Base-by-base conservation (phyloP, 1,284 basidiomycete genomes). In the Ustilago vetiveriae region DNA sequence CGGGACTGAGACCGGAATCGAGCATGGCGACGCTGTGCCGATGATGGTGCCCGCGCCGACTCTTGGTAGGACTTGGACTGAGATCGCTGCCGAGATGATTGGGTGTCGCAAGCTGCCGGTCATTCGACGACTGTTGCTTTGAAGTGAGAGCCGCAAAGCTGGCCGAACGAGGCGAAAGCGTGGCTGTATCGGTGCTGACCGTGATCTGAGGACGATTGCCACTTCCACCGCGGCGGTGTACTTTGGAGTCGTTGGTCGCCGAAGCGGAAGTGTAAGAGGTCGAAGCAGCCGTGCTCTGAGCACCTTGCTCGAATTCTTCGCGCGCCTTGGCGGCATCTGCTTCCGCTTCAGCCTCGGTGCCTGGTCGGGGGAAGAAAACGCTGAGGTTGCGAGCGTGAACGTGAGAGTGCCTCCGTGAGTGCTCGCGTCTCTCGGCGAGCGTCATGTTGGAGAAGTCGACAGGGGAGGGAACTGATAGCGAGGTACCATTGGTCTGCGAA, bases 361-460 rank as follows among this genome's bases (percentile, higher is more conserved):
- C 79, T 14, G 79, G 79, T 4, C 62, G 65, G 14, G 79, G 79
- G 56, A 81, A 81, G 60, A 80, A 81, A 43, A 78, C 79, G 43
- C 71, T 74, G 9, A 81, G 59, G 41, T 81, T 81, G 43, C 79
- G 71, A 19, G 63, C 48, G 53, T 81, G 79, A 3, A 79, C 62
- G 10, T 55, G 37, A n/a, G 76, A 79, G 42, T 78, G 74, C 21
- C 51, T 41, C 35, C 79, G 70, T 22, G 78, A 80, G 38, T 81
- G 79, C 40, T 80, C 79, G 9, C 79, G 67, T 26, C 71, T 56
- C 40, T 80, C 76, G 2, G 78, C 75, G 3, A 63, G 43, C 9
- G 70, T 60, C 75, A 78, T 77, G 3, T 65, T 55, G 49, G 58
- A 49, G 24, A 59, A 38, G 26, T 67, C 63, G 54, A 66, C 45